Base-by-base conservation (phyloP, 2,329 filamentous ascomycete species). In the Huntiella omanensis region DNA sequence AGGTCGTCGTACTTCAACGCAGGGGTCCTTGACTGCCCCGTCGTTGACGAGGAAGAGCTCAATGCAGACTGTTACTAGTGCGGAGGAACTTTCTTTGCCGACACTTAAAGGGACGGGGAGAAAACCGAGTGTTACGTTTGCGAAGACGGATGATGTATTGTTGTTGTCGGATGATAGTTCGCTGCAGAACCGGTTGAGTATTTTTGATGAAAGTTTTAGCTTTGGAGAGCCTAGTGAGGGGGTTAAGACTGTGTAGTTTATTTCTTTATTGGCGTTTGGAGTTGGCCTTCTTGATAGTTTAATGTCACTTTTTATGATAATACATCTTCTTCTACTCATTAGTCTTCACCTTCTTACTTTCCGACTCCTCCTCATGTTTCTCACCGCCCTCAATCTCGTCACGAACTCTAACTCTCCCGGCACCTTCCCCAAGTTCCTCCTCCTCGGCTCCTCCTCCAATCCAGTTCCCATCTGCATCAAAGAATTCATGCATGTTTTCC, bases 401-500 rank as follows among this genome's bases (percentile, higher is more conserved):
- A 11, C 64, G 63, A 2, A 54, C 64, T 47, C 73, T 67, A 38
- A 71, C 68, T 49, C 71, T 68, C 19, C 77, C 77, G 1, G 74
- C 77, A 6, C 78, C 77, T 47, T 77, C 76, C 39, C 78, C 78
- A 15, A 80, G 63, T 47, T 66, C 68, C 15, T 71, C 73, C 10
- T 66, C 59, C 2, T 53, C 64, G 36, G 54, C 66, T 6, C 57
- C 62, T 5, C 57, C 62, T 2, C 57, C 63, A 52, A 82, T 80
- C 73, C 80, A 88, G 57, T 88, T 86, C 2, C 84, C 84, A 6
- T 86, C 71, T 51, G 72, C 77, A 54, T 91, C 83, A 60, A 91
- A 83, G 57, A 77, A 93, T 54, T 93, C 74, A 52, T 80, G 69
- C 58, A 93, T 78, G 55, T 95, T 96, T 48, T 94, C 88, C 6